Evolutionary conservation across 495 filamentous ascomycete genomes (phyloP), one percentile per base, ranked within the genome.

Genomic region (Bombardia bombarda): DNA sequence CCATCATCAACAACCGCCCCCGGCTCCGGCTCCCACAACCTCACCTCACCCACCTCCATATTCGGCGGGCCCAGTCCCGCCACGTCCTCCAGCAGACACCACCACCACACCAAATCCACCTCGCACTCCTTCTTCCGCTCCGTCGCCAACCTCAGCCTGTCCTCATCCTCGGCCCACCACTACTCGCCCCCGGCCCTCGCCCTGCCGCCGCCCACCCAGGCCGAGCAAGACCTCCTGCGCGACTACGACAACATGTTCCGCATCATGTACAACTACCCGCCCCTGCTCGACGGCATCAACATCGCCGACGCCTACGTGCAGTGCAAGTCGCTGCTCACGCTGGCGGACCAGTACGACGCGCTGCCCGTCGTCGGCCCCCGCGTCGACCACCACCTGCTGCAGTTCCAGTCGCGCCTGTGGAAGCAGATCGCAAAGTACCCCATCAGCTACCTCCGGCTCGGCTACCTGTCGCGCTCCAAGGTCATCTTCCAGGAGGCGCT

Each of bases 341-440:
- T 95, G 26, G 89, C 86, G 7, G 89, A 95, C 58, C 85, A 90
- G 70, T 95, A 95, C 67, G 89, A 96, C 60, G 87, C 89, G 3
- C 73, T 95, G 7, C 70, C 80, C 16, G 86, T 95, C 13, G 86
- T 94, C 13, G 89, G 89, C 0, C 84, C 86, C 1, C 78, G 89
- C n/a, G 81, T 94, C 8, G 88, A 96, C 55, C 87, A 96, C 67
- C 88, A 96, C 59, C 67, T 96, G 3, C 70, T 96, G 1, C 87
- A 89, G 43, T 96, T 95, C 62, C 86, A 89, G 46, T 84, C 81
- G 21, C 74, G 86, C 13, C 74, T 95, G 0, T 94, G 87, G 79
- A 90, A 90, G 57, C 88, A 95, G 54, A 92, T 95, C 43, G 86
- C 87, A 28, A 94, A 93, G 61, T 95, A 95, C 57, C 89, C 89